These are phyloP conservation scores for Leptoxyphium fumago DNA, from an alignment of 2,329 filamentous ascomycete genomes.

Conservation along the genomic window DNA sequence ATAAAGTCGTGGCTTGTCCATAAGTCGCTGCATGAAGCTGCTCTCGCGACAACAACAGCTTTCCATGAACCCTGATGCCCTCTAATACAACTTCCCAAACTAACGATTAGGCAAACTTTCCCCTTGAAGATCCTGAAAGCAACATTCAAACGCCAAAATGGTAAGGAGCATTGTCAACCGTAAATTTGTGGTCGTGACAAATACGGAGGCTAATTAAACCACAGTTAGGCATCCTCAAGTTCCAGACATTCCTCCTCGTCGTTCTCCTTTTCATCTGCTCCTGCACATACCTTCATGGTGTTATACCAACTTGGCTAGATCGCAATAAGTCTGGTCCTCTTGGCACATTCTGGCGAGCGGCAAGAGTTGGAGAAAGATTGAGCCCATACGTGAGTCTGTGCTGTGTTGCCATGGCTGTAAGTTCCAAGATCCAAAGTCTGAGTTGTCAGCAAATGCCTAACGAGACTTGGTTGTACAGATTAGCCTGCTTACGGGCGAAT, in stretches of 20 bases:
- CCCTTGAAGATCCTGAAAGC: no score
- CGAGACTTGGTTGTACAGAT: slow-evolving; percentile 5
- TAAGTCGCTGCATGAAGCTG: no score
- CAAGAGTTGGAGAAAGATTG: slow-evolving; percentile 77
- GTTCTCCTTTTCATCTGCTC: slow-evolving; percentile 93
- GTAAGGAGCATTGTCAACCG: no score
- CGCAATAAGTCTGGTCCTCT: slow-evolving; percentile 68
- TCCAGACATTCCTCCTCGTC: slow-evolving; percentile 89
- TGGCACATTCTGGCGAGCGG: slow-evolving; percentile 92
- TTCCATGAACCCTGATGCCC: no score
- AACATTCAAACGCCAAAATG: no score
- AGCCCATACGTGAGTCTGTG: slow-evolving; percentile 93
- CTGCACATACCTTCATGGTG: slow-evolving; percentile 79
- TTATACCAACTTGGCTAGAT: slow-evolving; percentile 81
- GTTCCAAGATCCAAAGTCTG: slow-evolving; percentile 14
- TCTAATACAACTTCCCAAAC: no score
- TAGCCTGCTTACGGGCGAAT: slow-evolving; percentile 13
- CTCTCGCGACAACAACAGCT: no score
- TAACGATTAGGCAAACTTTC: no score
- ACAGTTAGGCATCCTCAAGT: slow-evolving; percentile 95
- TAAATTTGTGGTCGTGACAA: no score
- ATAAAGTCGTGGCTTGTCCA: no score
- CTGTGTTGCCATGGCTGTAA: slow-evolving; percentile 85
- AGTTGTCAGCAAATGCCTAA: background rate
- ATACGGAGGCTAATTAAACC: no score